Evolutionary conservation across 371 early-diverging fungal genomes (phyloP).

Genomic region (Lichtheimia ornata): DNA sequence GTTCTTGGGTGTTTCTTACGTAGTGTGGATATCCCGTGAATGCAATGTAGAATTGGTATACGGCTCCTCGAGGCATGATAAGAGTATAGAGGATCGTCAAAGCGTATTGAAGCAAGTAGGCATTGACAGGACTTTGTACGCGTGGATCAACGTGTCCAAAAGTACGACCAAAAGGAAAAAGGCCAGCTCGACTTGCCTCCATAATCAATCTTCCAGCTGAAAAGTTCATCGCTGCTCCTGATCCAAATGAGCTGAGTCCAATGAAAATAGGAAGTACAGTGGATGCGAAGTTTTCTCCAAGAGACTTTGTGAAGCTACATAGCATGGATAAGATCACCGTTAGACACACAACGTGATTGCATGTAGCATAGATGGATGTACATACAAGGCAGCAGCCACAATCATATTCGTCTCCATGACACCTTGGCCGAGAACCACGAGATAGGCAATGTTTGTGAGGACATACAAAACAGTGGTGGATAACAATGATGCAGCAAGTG

Average conservation of each 20-base stretch:
- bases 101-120: slow-evolving; percentile 36
- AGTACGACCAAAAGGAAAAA: slow-evolving; percentile 39
- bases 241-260: slow-evolving; percentile 38
- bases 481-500: slow-evolving; percentile 31
- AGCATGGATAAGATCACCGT: not conserved
- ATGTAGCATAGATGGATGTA: not conserved
- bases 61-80: slow-evolving; percentile 42
- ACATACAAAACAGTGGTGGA: slow-evolving; percentile 33
- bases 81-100: slow-evolving; percentile 36
- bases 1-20: slow-evolving; percentile 15
- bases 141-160: slow-evolving; percentile 38
- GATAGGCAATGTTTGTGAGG: slow-evolving; percentile 40
- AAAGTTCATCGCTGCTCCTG: slow-evolving; percentile 35
- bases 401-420: slow-evolving; percentile 37
- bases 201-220: slow-evolving; percentile 37
- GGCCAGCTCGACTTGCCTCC: slow-evolving; percentile 41
- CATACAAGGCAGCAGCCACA: slow-evolving; percentile 49
- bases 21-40: slow-evolving; percentile 43
- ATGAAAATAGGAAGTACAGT: slow-evolving; percentile 37
- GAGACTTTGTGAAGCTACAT: slow-evolving; percentile 40
- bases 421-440: slow-evolving; percentile 33
- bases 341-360: too few relatives aligned
- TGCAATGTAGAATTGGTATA: slow-evolving; percentile 42
- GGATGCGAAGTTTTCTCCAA: slow-evolving; percentile 42
- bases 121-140: slow-evolving; percentile 38